These are phyloP conservation scores for Viridothelium virens DNA, from an alignment of 495 filamentous ascomycete species.

Conservation along the genomic window DNA sequence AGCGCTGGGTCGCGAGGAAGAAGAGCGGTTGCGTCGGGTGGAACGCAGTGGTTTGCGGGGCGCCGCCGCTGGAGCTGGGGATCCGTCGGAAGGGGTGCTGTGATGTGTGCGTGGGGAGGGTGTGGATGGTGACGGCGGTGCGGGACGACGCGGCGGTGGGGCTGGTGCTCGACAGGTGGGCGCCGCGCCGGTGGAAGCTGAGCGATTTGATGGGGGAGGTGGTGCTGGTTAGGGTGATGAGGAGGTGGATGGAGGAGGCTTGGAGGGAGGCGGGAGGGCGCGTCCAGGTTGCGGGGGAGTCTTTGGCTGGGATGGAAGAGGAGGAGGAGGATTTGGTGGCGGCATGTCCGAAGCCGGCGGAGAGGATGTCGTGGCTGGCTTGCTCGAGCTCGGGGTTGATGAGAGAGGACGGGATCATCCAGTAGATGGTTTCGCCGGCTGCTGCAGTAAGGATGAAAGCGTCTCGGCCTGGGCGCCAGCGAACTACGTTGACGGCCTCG, in stretches of 20 bases:
- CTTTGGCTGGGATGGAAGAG: conserved; percentile 48
- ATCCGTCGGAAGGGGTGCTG: conserved; percentile 84
- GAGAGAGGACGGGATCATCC: conserved; percentile 57
- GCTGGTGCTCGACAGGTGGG: conserved; percentile 90
- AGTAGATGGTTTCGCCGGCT: conserved; percentile 73
- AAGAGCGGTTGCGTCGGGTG: conserved; percentile 88
- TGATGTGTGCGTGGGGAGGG: conserved; percentile 84
- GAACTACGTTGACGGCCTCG: conserved; percentile 77
- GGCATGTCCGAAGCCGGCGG: conserved; percentile 83
- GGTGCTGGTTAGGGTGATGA: conserved; percentile 63
- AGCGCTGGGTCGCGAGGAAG: conserved; percentile 90
- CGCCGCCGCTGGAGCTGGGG: conserved; percentile 48
- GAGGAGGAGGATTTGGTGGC: conserved; percentile 48
- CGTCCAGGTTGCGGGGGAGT: conserved; percentile 72
- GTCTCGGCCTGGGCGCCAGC: conserved; percentile 83
- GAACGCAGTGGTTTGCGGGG: conserved; percentile 85
- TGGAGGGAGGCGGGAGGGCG: conserved; percentile 66
- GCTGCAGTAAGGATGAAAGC: conserved; percentile 73
- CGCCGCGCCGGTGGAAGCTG: conserved; percentile 86
- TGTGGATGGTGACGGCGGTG: conserved; percentile 90
- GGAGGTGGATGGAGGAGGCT: conserved; percentile 67
- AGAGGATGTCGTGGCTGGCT: conserved; percentile 64
- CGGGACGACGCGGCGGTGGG: conserved; percentile 66
- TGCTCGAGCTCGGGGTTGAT: conserved; percentile 65
- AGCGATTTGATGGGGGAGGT: conserved; percentile 68